Percentiles rank a stretch among this genome's conserved stretches.
Conservation (phyloP, 1,284 basidiomycete species). For the Ceraceosorus guamensis region DNA sequence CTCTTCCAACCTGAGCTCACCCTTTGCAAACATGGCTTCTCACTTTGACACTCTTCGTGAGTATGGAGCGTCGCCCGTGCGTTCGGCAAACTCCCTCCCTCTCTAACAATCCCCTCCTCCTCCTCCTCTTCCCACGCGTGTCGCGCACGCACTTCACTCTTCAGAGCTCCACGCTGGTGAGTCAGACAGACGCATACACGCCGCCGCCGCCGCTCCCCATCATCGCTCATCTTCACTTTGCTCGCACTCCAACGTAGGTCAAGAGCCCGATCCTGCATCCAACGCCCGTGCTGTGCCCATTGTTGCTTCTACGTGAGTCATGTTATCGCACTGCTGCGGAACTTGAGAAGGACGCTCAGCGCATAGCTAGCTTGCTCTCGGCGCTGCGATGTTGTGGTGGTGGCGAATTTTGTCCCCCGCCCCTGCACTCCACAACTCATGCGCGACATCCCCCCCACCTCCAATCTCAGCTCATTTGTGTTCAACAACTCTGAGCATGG, state of each 20-base stretch:
- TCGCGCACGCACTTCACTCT: no score
- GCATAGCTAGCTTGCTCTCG: constrained; percentile 60
- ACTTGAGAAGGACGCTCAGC: constrained; percentile 57
- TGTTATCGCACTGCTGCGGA: background rate
- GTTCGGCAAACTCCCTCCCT: no score
- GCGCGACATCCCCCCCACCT: background rate
- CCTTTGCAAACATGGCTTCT: constrained; percentile 13
- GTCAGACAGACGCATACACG: background rate
- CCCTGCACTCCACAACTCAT: constrained; percentile 58
- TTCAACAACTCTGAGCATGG: constrained; percentile 56
- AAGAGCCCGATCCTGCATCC: constrained; percentile 63
- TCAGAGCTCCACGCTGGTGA: background rate
- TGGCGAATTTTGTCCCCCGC: constrained; percentile 54
- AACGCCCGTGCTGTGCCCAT: constrained; percentile 74
- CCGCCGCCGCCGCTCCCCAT: background rate
- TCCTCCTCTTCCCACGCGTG: background rate
- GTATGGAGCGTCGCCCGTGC: background rate
- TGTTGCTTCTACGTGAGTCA: constrained; percentile 51
- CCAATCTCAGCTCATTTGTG: constrained; percentile 30
- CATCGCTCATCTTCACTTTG: background rate
- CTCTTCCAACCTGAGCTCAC: background rate
- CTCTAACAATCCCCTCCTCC: background rate
- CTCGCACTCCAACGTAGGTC: constrained; percentile 70
- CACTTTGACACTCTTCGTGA: constrained; percentile 45
- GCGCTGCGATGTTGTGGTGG: background rate